Conservation (phyloP, 208 protist species). For the Tritrichomonas musculus region DNA sequence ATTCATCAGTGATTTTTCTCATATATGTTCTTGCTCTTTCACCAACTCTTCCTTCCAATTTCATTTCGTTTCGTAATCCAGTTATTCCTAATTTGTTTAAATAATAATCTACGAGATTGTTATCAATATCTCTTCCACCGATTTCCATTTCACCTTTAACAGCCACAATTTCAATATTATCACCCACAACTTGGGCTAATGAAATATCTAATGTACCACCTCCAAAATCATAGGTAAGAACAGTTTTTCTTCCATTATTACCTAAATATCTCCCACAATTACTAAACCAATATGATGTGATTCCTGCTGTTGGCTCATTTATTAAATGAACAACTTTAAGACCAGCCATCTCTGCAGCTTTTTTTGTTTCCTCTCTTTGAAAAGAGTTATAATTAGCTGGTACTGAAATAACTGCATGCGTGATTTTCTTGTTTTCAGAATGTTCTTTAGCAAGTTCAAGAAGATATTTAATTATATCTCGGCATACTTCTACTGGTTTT, state of each 20-base stretch:
- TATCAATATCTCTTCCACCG: slow-evolving; percentile 87
- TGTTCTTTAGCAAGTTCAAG: slow-evolving; percentile 82
- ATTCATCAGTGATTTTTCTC: no score
- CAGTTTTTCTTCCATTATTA: no score
- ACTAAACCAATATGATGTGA: slow-evolving; percentile 94
- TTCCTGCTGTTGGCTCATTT: slow-evolving; percentile 98
- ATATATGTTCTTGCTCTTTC: no score
- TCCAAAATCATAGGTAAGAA: slow-evolving; percentile 59
- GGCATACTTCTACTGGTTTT: background rate
- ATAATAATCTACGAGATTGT: slow-evolving; percentile 89
- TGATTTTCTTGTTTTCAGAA: slow-evolving; percentile 75
- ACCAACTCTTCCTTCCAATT: no score
- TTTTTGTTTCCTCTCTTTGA: slow-evolving; percentile 76
- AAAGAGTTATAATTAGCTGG: slow-evolving; percentile 92
- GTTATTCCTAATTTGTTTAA: no score
- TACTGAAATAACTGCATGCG: slow-evolving; percentile 83
- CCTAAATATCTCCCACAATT: slow-evolving; percentile 55
- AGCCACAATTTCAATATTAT: slow-evolving; percentile 74
- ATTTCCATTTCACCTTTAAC: slow-evolving; percentile 97
- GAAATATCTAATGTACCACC: slow-evolving; percentile 81
- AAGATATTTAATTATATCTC: slow-evolving; percentile 48
- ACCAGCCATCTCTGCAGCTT: slow-evolving; percentile 72
- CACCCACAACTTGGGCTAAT: slow-evolving; percentile 89
- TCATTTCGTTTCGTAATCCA: no score
- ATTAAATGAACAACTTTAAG: slow-evolving; percentile 96